A percentile compares a stretch with the other conserved stretches of the same genome.
Evolutionary conservation across 2,329 filamentous ascomycete genomes (phyloP).

Genomic region (Fusarium sp.): DNA sequence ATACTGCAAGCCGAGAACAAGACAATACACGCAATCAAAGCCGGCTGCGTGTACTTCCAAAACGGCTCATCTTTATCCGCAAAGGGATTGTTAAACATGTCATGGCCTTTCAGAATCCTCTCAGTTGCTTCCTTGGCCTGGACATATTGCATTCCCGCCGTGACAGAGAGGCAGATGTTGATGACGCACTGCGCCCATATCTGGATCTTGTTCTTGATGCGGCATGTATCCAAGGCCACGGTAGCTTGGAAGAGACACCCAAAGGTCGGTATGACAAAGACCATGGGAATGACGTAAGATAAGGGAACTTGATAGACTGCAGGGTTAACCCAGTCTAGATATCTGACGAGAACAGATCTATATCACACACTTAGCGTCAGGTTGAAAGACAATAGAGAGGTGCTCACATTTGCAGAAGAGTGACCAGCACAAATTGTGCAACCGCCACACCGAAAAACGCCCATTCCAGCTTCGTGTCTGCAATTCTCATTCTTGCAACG

Average conservation of each 20-base stretch:
- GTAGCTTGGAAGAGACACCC: neutral
- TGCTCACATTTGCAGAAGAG: neutral
- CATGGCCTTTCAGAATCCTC: neutral
- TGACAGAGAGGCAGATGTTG: neutral
- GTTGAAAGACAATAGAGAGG: neutral
- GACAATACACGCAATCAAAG: neutral
- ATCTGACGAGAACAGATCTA: neutral
- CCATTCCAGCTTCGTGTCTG: neutral
- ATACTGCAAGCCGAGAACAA: neutral
- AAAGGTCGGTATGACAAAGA: neutral
- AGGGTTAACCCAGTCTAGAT: slow-evolving; percentile 1
- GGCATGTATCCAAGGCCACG: neutral
- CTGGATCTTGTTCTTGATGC: neutral
- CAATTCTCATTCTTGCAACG: neutral
- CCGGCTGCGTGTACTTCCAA: neutral
- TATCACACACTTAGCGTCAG: neutral
- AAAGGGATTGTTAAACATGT: neutral
- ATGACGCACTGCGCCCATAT: slow-evolving; percentile 1
- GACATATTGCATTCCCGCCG: neutral
- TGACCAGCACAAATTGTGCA: neutral
- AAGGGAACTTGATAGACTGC: neutral
- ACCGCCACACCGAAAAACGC: neutral
- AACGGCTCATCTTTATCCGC: neutral
- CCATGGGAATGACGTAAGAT: neutral
- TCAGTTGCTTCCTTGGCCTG: neutral